Conservation (phyloP, 2,329 filamentous ascomycete species). For the Hortaea werneckii region DNA sequence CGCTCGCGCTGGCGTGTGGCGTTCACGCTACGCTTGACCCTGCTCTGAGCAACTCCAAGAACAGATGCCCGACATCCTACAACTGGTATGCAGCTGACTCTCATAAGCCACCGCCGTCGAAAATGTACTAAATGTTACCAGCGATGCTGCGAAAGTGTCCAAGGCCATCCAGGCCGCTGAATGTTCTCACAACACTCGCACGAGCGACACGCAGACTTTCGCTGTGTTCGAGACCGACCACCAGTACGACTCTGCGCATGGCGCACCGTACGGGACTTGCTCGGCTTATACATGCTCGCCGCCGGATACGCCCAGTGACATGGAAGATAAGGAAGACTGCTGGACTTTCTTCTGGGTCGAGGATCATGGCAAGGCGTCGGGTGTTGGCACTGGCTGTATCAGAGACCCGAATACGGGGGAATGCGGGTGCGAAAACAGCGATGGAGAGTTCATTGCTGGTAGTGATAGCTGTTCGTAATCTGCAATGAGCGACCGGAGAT, state of each 20-base stretch:
- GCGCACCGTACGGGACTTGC: constrained; percentile 29
- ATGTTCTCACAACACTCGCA: constrained; percentile 33
- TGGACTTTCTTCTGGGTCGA: constrained; percentile 33
- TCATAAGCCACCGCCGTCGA: background rate
- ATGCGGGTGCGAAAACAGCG: constrained; percentile 35
- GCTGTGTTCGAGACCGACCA: constrained; percentile 36
- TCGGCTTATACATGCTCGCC: constrained; percentile 32
- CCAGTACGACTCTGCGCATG: constrained; percentile 34
- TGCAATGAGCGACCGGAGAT: background rate
- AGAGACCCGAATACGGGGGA: constrained; percentile 28
- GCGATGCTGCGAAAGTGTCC: constrained; percentile 24
- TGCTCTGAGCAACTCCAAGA: constrained; percentile 29
- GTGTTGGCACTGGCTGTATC: constrained; percentile 31
- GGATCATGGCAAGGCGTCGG: constrained; percentile 19
- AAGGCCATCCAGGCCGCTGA: constrained; percentile 34
- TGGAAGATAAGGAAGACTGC: constrained; percentile 24
- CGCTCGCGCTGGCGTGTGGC: constrained; percentile 11
- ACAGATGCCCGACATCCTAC: constrained; percentile 20
- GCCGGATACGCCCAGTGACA: constrained; percentile 23
- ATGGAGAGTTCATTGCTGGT: constrained; percentile 30
- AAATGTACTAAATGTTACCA: background rate
- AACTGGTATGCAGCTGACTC: constrained; percentile 9
- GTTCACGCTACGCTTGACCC: constrained; percentile 28
- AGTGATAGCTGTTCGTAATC: constrained; percentile 7
- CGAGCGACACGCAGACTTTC: constrained; percentile 28